Percentiles rank a stretch among this genome's conserved stretches.
These are phyloP conservation scores for button mushroom (Agaricus bisporus) DNA, from an alignment of 768 basidiomycete species.

Conservation along the genomic window DNA sequence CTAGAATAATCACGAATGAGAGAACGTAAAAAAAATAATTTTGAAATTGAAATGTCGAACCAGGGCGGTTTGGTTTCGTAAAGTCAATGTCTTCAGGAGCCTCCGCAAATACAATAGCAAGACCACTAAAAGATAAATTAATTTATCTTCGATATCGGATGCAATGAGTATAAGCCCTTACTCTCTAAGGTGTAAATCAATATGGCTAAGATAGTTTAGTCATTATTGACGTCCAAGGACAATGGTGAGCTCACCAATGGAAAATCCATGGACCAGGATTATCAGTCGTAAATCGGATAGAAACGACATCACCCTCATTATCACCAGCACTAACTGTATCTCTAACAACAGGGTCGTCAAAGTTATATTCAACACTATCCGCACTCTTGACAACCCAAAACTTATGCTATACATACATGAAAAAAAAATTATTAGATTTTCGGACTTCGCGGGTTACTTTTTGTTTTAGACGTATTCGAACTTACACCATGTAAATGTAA, in stretches of 20 bases:
- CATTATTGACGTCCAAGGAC: not conserved
- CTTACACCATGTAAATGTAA: conserved; percentile 44
- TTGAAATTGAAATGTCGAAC: not conserved
- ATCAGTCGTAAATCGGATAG: conserved; percentile 60
- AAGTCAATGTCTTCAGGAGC: conserved; percentile 15
- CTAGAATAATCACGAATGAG: conserved; percentile 4
- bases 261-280: conserved; percentile 62
- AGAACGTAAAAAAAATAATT: not conserved
- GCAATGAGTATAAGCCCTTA: not conserved
- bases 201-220: not conserved
- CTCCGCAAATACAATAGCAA: conserved; percentile 30
- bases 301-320: conserved; percentile 32
- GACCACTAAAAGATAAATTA: conserved; percentile 18
- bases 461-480: too few species aligned
- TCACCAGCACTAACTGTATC: conserved; percentile 47
- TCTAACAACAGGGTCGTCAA: conserved; percentile 48
- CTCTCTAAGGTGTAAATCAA: conserved; percentile 6
- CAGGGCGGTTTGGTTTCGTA: conserved; percentile 2
- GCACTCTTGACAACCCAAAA: conserved; percentile 39
- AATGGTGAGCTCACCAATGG: conserved; percentile 24
- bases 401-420: conserved; percentile 24
- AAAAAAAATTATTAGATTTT: too few species aligned
- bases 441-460: too few species aligned
- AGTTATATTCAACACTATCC: conserved; percentile 33
- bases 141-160: not conserved